Conservation (phyloP, 2,329 filamentous ascomycete species). For the Penicillium aurantiogriseum region DNA sequence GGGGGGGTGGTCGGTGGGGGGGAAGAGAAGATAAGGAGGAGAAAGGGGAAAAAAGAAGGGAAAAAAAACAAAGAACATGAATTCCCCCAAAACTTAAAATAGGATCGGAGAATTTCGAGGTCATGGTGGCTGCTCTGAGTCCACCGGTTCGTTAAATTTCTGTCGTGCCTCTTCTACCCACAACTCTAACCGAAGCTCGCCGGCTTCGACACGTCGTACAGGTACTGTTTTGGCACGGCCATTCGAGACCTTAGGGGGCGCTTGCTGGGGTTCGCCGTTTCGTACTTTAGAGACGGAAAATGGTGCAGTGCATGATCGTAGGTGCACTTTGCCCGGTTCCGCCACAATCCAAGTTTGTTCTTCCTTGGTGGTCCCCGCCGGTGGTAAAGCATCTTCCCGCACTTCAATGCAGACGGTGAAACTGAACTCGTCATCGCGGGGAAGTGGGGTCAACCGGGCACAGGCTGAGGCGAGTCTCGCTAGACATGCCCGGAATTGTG, state of each 20-base stretch:
- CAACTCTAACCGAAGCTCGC: conserved; percentile 65
- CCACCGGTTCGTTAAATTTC: conserved; percentile 49
- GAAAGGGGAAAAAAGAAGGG: conserved; percentile 15
- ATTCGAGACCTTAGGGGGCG: conserved; percentile 34
- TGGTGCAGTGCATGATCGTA: conserved; percentile 40
- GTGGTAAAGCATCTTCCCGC: conserved; percentile 47
- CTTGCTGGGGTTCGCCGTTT: conserved; percentile 38
- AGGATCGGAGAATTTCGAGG: conserved; percentile 16
- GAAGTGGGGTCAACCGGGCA: conserved; percentile 43
- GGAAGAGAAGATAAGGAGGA: conserved; percentile 19
- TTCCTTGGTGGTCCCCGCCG: conserved; percentile 47
- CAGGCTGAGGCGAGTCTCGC: conserved; percentile 45
- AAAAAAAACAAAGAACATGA: conserved; percentile 10
- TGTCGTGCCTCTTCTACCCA: conserved; percentile 66
- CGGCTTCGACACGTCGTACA: conserved; percentile 62
- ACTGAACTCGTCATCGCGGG: conserved; percentile 48
- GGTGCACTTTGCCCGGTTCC: conserved; percentile 48
- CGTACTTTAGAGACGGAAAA: conserved; percentile 40
- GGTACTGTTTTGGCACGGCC: conserved; percentile 59
- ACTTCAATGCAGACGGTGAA: conserved; percentile 52
- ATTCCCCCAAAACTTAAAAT: conserved; percentile 16
- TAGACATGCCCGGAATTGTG: conserved; percentile 50
- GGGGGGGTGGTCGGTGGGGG: conserved; percentile 18
- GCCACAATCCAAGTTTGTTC: conserved; percentile 62
- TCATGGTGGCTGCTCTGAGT: conserved; percentile 39